These are phyloP conservation scores for Aphanomyces astaci DNA, from an alignment of 352 stramenopile species.

Conservation along the genomic window DNA sequence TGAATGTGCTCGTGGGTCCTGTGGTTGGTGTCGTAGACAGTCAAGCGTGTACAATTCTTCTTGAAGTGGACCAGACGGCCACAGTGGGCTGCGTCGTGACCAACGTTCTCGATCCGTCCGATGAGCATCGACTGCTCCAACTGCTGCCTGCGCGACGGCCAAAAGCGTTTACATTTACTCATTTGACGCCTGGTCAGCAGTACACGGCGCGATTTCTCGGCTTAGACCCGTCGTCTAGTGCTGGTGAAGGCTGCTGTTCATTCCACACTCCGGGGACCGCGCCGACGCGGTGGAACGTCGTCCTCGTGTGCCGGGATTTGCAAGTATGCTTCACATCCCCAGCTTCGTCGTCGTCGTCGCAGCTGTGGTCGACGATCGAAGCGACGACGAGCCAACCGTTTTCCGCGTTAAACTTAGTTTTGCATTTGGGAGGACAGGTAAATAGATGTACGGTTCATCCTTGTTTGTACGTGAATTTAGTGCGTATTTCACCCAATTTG, in stretches of 20 bases:
- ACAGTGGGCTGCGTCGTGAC: slow-evolving; percentile 46
- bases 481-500: too few relatives aligned
- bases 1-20: slow-evolving; percentile 46
- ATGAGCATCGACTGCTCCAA: slow-evolving; percentile 37
- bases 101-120: slow-evolving; percentile 42
- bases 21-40: slow-evolving; percentile 66
- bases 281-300: slow-evolving; percentile 33
- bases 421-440: slow-evolving; percentile 45
- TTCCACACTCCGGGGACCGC: slow-evolving; percentile 39
- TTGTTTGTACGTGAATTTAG: too few relatives aligned
- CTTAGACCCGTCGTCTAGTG: slow-evolving; percentile 29
- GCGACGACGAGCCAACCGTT: slow-evolving; percentile 33
- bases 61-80: slow-evolving; percentile 53
- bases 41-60: slow-evolving; percentile 43
- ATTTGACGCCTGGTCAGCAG: slow-evolving; percentile 46
- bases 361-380: slow-evolving; percentile 32
- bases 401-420: slow-evolving; percentile 33
- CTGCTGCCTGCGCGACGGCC: slow-evolving; percentile 38
- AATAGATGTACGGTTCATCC: too few relatives aligned
- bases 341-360: neutral
- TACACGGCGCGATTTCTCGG: slow-evolving; percentile 42
- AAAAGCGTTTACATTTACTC: slow-evolving; percentile 54
- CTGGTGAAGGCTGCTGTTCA: slow-evolving; percentile 30
- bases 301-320: slow-evolving; percentile 31
- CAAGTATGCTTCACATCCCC: slow-evolving; percentile 4